phyloP scores from a whole-genome alignment of 1,284 basidiomycete genomes.

The Ganoderma lingzhi region DNA sequence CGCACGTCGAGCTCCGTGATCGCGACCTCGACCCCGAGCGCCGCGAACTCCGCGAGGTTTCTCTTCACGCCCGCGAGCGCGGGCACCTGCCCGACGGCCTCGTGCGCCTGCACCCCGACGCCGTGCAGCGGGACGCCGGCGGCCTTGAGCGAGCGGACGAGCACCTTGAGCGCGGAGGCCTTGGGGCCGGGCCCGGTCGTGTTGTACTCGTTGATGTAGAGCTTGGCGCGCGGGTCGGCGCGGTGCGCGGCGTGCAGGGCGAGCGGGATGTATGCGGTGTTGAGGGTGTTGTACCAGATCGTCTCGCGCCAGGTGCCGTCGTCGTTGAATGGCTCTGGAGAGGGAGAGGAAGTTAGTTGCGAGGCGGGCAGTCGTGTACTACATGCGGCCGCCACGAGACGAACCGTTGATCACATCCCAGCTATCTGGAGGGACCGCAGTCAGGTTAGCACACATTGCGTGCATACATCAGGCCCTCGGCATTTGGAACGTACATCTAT shows the following conservation, averaged over 20 bases:
- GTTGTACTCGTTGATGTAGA: slow-evolving; percentile 64
- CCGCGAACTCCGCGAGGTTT: slow-evolving; percentile 55
- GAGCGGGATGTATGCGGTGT: slow-evolving; percentile 50
- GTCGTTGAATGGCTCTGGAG: slow-evolving; percentile 60
- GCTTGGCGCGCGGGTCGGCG: slow-evolving; percentile 51
- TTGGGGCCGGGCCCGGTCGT: slow-evolving; percentile 51
- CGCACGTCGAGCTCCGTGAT: slow-evolving; percentile 67
- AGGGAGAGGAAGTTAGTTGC: background rate
- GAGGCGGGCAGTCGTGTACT: background rate
- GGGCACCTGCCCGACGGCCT: slow-evolving; percentile 59
- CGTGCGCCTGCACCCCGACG: slow-evolving; percentile 60
- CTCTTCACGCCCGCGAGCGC: slow-evolving; percentile 45
- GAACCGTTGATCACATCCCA: slow-evolving; percentile 51
- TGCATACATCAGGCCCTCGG: background rate
- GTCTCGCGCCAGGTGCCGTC: slow-evolving; percentile 58
- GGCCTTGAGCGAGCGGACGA: slow-evolving; percentile 55
- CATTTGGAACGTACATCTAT: slow-evolving; percentile 1
- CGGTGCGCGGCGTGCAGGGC: slow-evolving; percentile 53
- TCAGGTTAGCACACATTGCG: background rate
- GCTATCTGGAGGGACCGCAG: slow-evolving; percentile 17
- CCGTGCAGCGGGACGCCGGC: slow-evolving; percentile 61
- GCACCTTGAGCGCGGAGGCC: slow-evolving; percentile 57
- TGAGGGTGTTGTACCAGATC: slow-evolving; percentile 55
- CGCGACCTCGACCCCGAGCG: slow-evolving; percentile 67
- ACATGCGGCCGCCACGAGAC: background rate